Conservation (phyloP, 805 yeast species). For the Candida maris region DNA sequence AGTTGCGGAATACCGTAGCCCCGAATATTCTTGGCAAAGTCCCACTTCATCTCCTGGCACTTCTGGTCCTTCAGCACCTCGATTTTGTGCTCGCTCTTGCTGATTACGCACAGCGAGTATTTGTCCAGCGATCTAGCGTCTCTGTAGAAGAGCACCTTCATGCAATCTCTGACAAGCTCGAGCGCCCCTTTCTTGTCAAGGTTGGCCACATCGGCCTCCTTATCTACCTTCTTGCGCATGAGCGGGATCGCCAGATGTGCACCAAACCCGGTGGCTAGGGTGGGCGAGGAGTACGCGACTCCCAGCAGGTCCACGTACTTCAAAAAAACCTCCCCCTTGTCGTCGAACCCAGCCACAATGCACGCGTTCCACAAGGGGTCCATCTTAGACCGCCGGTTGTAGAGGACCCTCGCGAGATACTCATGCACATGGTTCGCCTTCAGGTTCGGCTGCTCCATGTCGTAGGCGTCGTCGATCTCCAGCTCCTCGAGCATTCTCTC, state of each 20-base stretch:
- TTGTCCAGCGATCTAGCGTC: slow-evolving; percentile 93
- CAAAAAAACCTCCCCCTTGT: slow-evolving; percentile 65
- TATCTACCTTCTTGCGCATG: slow-evolving; percentile 77
- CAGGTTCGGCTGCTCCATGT: slow-evolving; percentile 58
- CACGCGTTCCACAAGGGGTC: slow-evolving; percentile 95
- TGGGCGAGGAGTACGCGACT: slow-evolving; percentile 81
- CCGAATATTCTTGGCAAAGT: slow-evolving; percentile 78
- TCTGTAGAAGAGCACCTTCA: slow-evolving; percentile 93
- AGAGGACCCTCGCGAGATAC: slow-evolving; percentile 79
- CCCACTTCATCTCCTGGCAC: slow-evolving; percentile 82
- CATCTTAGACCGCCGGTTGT: slow-evolving; percentile 86
- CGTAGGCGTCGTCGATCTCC: slow-evolving; percentile 76
- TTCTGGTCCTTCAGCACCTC: slow-evolving; percentile 53
- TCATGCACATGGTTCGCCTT: slow-evolving; percentile 88
- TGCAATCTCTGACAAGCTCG: slow-evolving; percentile 71
- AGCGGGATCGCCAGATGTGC: slow-evolving; percentile 91
- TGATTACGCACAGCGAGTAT: slow-evolving; percentile 75
- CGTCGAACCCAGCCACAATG: slow-evolving; percentile 85
- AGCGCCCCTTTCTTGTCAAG: slow-evolving; percentile 74
- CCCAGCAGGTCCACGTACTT: slow-evolving; percentile 90
- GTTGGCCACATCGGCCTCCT: slow-evolving; percentile 69
- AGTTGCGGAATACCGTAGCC: slow-evolving; percentile 69
- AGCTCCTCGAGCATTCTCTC: slow-evolving; percentile 72
- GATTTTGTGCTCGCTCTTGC: slow-evolving; percentile 55
- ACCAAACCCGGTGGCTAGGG: slow-evolving; percentile 95